Evolutionary conservation across 2,329 filamentous ascomycete genomes (phyloP).

Genomic region (Pseudocercospora cruenta): DNA sequence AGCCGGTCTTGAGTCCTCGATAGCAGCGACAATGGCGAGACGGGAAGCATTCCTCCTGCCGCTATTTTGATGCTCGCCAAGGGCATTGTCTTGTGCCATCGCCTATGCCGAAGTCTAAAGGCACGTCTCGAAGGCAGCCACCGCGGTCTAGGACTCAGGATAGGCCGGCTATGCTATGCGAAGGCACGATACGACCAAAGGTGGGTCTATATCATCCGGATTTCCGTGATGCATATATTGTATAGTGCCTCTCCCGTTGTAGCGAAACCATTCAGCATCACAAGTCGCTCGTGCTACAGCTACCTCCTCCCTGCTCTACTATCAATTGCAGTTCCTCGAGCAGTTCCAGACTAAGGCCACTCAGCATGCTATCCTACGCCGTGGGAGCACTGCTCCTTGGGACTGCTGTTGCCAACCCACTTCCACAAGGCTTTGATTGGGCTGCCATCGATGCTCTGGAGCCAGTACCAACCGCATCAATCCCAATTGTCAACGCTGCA

Average conservation of each 20-base stretch:
- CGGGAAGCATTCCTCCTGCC: background rate
- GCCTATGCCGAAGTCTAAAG: background rate
- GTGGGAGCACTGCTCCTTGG: constrained; percentile 26
- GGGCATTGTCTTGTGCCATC: background rate
- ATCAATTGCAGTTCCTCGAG: too few species aligned
- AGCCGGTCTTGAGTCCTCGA: background rate
- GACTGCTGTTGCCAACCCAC: constrained; percentile 26
- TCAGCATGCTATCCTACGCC: constrained; percentile 24
- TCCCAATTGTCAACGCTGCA: constrained; percentile 25
- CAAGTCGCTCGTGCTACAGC: too few species aligned
- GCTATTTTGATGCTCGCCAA: background rate
- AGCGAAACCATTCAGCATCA: too few species aligned
- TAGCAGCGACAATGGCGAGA: background rate
- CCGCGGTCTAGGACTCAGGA: constrained; percentile 1
- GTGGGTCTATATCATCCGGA: background rate
- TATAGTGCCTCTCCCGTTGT: too few species aligned
- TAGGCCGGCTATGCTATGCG: background rate
- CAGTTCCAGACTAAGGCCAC: background rate
- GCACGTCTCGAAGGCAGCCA: constrained; percentile 5
- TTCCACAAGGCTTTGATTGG: constrained; percentile 31
- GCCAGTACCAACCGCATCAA: constrained; percentile 19
- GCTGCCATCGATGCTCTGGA: constrained; percentile 24
- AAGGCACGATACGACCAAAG: background rate
- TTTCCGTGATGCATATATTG: too few species aligned
- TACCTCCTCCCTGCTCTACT: too few species aligned